Percentiles rank a stretch among this genome's conserved stretches.
phyloP scores from a whole-genome alignment of 768 basidiomycete species.

The Lentinula raphanica region DNA sequence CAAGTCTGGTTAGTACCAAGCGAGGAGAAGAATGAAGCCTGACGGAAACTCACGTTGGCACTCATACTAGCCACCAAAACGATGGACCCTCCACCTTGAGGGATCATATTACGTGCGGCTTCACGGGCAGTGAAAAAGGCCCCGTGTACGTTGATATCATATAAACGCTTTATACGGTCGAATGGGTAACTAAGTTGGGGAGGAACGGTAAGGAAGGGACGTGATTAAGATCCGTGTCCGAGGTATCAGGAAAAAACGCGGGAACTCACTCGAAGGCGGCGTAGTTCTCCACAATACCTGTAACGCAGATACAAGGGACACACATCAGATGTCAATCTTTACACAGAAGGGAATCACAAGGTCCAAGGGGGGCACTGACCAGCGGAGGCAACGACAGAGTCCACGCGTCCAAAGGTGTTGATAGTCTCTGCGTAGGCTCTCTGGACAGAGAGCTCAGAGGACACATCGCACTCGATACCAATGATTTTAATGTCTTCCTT shows the following conservation, averaged over 20 bases:
- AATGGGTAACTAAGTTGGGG: conserved; percentile 70
- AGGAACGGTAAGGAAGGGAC: not conserved
- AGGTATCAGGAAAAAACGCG: not conserved
- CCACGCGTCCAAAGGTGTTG: conserved; percentile 63
- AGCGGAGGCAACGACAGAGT: conserved; percentile 84
- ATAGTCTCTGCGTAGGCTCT: conserved; percentile 63
- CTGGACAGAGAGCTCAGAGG: conserved; percentile 75
- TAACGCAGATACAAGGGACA: conserved; percentile 3
- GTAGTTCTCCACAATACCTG: conserved; percentile 86
- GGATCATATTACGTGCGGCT: conserved; percentile 89
- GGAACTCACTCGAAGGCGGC: conserved; percentile 70
- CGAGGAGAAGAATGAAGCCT: conserved; percentile 9
- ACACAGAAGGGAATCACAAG: not conserved
- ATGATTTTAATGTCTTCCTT: conserved; percentile 58
- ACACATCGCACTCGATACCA: conserved; percentile 84
- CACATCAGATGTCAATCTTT: not conserved
- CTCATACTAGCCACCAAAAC: conserved; percentile 90
- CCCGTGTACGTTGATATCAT: conserved; percentile 93
- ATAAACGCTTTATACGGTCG: conserved; percentile 76
- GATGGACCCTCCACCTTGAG: conserved; percentile 72
- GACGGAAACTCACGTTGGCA: conserved; percentile 58
- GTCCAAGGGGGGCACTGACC: conserved; percentile 44
- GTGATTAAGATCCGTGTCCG: not conserved
- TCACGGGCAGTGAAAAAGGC: conserved; percentile 95
- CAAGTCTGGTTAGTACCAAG: conserved; percentile 5